phyloP scores from a whole-genome alignment of 352 stramenopile species.

The Discostella stelligera region DNA sequence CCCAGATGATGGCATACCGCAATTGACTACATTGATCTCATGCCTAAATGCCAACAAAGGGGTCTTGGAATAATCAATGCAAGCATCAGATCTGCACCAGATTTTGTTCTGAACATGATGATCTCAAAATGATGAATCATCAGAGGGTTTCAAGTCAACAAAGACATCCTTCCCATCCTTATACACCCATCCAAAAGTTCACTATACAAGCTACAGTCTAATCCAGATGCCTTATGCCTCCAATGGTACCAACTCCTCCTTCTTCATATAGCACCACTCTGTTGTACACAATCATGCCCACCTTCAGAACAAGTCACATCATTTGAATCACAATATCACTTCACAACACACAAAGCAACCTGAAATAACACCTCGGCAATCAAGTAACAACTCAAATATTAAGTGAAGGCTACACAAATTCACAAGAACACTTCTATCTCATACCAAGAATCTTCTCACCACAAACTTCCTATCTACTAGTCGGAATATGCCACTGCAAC shows the following conservation, averaged over 20 bases:
- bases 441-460: no score
- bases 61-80: conserved; percentile 19
- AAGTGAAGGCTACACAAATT: no score
- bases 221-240: conserved; percentile 1
- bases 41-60: conserved; percentile 4
- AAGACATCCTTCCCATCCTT: not conserved
- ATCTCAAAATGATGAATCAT: not conserved
- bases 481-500: no score
- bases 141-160: conserved; percentile 1
- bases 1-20: not conserved
- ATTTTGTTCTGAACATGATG: conserved; percentile 30
- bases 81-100: conserved; percentile 11
- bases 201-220: not conserved
- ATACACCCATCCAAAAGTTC: not conserved
- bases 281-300: not conserved
- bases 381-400: not conserved
- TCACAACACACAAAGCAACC: not conserved
- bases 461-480: no score
- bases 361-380: not conserved
- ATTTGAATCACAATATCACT: not conserved
- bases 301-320: not conserved
- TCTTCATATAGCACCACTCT: not conserved
- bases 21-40: not conserved
- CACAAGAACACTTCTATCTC: no score
- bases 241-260: conserved; percentile 1